Conservation (phyloP, 805 yeast species). For the Danielia reshetovae region DNA sequence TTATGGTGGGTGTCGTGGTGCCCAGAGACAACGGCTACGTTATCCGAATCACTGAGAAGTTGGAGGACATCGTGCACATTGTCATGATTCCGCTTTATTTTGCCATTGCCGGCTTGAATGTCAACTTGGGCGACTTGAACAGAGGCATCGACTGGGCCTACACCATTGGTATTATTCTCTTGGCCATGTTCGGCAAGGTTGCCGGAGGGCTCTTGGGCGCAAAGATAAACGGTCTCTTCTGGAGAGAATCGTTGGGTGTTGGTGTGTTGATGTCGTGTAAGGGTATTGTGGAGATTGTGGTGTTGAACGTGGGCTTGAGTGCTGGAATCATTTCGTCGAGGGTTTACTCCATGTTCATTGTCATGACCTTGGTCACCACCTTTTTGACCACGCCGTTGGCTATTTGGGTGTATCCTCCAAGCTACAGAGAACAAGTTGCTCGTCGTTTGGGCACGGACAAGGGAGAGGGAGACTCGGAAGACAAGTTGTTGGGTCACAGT, state of each 20-base stretch:
- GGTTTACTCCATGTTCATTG: conserved; percentile 74
- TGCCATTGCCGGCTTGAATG: conserved; percentile 74
- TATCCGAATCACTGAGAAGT: conserved; percentile 62
- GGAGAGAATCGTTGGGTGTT: conserved; percentile 74
- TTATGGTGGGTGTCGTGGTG: conserved; percentile 68
- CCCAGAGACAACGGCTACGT: conserved; percentile 77
- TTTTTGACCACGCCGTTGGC: conserved; percentile 79
- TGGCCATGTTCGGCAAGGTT: conserved; percentile 68
- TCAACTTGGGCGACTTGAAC: conserved; percentile 59
- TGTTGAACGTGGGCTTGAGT: conserved; percentile 66
- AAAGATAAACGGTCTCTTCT: conserved; percentile 53
- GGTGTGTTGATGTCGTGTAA: conserved; percentile 86
- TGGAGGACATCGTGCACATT: conserved; percentile 74
- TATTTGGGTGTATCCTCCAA: conserved; percentile 54
- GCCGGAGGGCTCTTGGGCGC: conserved; percentile 67
- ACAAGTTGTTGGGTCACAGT: conserved; percentile 4
- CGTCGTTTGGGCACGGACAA: conserved; percentile 22
- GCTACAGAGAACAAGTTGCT: conserved; percentile 51
- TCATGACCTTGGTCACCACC: conserved; percentile 78
- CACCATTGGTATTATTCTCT: conserved; percentile 58
- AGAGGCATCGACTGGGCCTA: conserved; percentile 77
- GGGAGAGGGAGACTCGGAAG: conserved; percentile 4
- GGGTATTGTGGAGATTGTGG: conserved; percentile 84
- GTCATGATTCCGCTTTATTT: conserved; percentile 74
- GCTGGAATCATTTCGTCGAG: conserved; percentile 63